Evolutionary conservation across 768 basidiomycete species (phyloP), one percentile per base, ranked within the genome.

Genomic region (Heimioporus sp.): DNA sequence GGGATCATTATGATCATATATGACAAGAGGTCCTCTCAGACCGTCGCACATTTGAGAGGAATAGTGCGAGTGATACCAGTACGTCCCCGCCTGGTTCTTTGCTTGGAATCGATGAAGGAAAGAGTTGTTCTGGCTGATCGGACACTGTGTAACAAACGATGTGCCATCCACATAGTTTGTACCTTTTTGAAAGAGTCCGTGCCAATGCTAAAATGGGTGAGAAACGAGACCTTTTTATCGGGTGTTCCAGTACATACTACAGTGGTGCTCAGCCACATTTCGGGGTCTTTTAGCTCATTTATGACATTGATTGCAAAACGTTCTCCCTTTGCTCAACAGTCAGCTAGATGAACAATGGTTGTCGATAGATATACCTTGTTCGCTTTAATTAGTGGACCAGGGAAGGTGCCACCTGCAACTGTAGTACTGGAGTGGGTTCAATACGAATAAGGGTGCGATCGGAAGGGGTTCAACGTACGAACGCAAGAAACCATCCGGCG

Each of bases 211-310:
- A 47, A 10, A 31, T 7, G 17, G 20, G 28, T 57, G 30, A 56
- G 30, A 13, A 7, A 20, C n/a, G n/a, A 2, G 6, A 20, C 7
- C n/a, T 16, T 16, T 36, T 12, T 13, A 40, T 24, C 8, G 6
- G 32, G 17, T 4, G 32, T 12, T 7, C 31, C 5, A 15, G 35
- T n/a, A 55, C 64, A 32, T 48, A 65, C 64, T 46, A 84, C 77
- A 44, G 74, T 79, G 5, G 82, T 83, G 11, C 68, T 71, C 48
- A 73, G 66, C 45, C 76, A 61, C 82, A 83, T 82, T 9, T 75
- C 68, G 0, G 63, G 57, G 46, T 82, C 76, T 2, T 63, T 72
- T 37, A 82, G 54, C 35, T 69, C 46, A 53, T 82, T 74, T 12
- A 73, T 55, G 12, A 83, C 79, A 32, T 78, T 79, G 35, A 83